Percentiles rank a stretch among this genome's conserved stretches.
phyloP scores from a whole-genome alignment of 495 filamentous ascomycete genomes.

The Recurvomyces mirabilis region DNA sequence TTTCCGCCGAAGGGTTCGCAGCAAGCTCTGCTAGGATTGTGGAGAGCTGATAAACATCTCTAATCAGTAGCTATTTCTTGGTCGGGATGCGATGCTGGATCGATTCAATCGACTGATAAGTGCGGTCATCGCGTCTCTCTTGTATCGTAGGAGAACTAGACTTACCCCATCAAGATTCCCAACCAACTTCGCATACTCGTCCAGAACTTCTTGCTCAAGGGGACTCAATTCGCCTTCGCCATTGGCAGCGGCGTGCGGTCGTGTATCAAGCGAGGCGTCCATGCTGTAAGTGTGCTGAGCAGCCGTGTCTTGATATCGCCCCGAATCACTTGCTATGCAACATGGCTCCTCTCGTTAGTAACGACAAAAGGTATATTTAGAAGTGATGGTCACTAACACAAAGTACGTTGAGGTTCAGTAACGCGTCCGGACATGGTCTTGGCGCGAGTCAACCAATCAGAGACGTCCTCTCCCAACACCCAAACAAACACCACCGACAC shows the following conservation, averaged over 20 bases:
- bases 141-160: conserved; percentile 1
- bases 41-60: conserved; percentile 43
- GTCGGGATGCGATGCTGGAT: conserved; percentile 4
- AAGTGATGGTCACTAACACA: too few relatives aligned
- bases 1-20: conserved; percentile 52
- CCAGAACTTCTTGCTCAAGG: conserved; percentile 85
- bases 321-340: too few relatives aligned
- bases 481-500: too few relatives aligned
- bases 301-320: too few relatives aligned
- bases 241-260: not conserved
- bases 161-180: conserved; percentile 82
- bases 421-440: too few relatives aligned
- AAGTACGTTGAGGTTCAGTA: too few relatives aligned
- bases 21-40: conserved; percentile 49
- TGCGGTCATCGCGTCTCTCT: not conserved
- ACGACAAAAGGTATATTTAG: too few relatives aligned
- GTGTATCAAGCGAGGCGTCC: not conserved
- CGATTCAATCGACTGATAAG: too few relatives aligned
- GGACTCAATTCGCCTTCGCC: conserved; percentile 42
- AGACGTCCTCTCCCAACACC: too few relatives aligned
- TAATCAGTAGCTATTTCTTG: not conserved
- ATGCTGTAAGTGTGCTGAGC: too few relatives aligned
- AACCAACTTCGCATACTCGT: conserved; percentile 79
- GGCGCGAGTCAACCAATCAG: too few relatives aligned
- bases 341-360: too few relatives aligned